These are phyloP conservation scores for Eucalyptus shirleyi DNA, from an alignment of 345 rosid species.

Conservation along the genomic window DNA sequence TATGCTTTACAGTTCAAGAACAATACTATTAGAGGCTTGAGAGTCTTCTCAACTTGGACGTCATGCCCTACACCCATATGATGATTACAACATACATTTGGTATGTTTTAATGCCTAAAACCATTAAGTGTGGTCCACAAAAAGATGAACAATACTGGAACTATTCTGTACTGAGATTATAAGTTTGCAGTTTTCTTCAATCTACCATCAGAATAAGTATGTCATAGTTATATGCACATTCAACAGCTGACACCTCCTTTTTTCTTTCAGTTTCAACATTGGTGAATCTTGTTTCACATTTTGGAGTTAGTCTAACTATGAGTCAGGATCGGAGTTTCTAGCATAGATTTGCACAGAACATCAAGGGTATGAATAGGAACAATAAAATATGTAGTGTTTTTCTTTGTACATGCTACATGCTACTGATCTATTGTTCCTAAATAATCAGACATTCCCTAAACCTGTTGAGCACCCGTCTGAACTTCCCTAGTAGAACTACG, in stretches of 20 bases:
- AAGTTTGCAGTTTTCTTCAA: not conserved
- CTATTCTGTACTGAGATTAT: not conserved
- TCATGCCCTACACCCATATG: constrained; percentile 54
- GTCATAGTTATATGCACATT: no score
- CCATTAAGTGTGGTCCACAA: not conserved
- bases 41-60: constrained; percentile 59
- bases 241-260: not conserved
- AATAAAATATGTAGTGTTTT: not conserved
- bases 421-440: not conserved
- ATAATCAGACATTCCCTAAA: constrained; percentile 43
- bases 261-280: no score
- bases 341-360: no score
- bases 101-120: constrained; percentile 10
- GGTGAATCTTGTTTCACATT: no score
- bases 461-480: constrained; percentile 78
- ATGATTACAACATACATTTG: constrained; percentile 88
- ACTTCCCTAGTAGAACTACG: constrained; percentile 90
- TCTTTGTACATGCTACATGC: not conserved
- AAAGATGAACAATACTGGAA: not conserved
- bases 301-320: no score
- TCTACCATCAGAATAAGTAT: not conserved
- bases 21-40: constrained; percentile 57
- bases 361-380: no score
- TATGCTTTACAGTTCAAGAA: constrained; percentile 46
- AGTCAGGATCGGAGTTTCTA: no score